Evolutionary conservation across 352 stramenopile species (phyloP).

Genomic region (Pelagophyceae sp.): DNA sequence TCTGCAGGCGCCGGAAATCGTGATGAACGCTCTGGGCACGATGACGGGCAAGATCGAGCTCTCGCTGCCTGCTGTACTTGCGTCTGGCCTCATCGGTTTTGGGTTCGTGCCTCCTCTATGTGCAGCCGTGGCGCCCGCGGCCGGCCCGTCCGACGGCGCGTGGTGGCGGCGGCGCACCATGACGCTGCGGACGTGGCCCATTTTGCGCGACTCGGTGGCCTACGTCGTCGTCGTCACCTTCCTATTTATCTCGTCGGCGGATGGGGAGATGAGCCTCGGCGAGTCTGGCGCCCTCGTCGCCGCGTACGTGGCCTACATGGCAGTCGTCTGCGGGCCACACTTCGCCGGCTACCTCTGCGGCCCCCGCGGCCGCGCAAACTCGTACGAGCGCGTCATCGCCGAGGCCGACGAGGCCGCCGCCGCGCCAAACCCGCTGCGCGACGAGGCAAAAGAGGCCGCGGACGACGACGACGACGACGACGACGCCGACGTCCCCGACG

Average conservation of each 20-base stretch:
- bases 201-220: constrained; percentile 65
- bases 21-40: constrained; percentile 65
- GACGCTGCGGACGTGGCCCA: constrained; percentile 57
- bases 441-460: too few relatives aligned
- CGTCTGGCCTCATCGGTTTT: constrained; percentile 72
- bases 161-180: constrained; percentile 35
- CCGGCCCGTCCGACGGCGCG: not conserved
- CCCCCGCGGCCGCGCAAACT: not conserved
- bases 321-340: constrained; percentile 48
- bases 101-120: constrained; percentile 70
- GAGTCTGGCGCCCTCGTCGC: constrained; percentile 57
- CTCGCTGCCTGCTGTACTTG: constrained; percentile 69
- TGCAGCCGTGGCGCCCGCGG: constrained; percentile 44
- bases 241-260: constrained; percentile 52
- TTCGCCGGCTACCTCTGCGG: too few relatives aligned
- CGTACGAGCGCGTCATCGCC: not conserved
- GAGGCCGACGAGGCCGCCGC: constrained; percentile 18
- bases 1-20: constrained; percentile 68
- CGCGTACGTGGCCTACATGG: constrained; percentile 64
- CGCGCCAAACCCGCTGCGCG: too few relatives aligned
- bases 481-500: constrained; percentile 9
- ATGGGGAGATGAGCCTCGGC: constrained; percentile 50
- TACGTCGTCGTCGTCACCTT: constrained; percentile 56
- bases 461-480: constrained; percentile 22
- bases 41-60: constrained; percentile 47